Evolutionary conservation across 2,329 filamentous ascomycete genomes (phyloP), one percentile per base, ranked within the genome.

Genomic region (Xylariaceae sp.): DNA sequence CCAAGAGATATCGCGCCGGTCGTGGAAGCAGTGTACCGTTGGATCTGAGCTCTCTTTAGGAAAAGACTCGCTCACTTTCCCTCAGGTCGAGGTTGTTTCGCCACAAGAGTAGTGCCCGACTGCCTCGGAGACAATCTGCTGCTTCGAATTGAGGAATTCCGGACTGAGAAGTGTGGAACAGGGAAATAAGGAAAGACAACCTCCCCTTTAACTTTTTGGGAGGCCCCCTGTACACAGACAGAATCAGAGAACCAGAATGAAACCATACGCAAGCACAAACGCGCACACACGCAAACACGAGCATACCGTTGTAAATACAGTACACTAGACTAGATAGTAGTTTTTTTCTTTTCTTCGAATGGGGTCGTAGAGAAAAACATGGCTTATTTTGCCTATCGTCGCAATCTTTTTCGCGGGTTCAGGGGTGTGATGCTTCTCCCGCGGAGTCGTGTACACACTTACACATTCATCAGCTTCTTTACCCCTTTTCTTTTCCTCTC

Each of bases 11-110:
- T 74, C 82, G 93, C 63, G 94, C 94, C 42, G 94, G 94, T 7
- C 84, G 93, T 71, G 93, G 92, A 37, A 97, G 92, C 76, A 97
- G 90, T 78, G 92, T 97, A 66, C 94, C 94, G 35, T 78, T 97
- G 67, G 90, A 97, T 77, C 75, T 99, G 71, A 84, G 79, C 65
- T 78, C 81, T 11, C 80, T 88, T 51, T 76, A 72, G 69, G 55
- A 17, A 34, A 58, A 64, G 44, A n/a, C 50, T 34, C 57, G 55
- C 50, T 60, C 53, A 10, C 45, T 45, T 45, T 54, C 57, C 17
- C 45, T 55, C 4, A 55, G 56, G 51, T 54, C 59, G 45, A 64
- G 15, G 2, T 51, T 59, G 44, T 50, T 59, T 35, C 47, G 44
- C 49, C 48, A 51, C 8, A 55, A 45, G 17, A 37, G 35, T 39